Evolutionary conservation across 2,329 filamentous ascomycete species (phyloP), one percentile per base, ranked within the genome.

Genomic region (Colletotrichum sidae): DNA sequence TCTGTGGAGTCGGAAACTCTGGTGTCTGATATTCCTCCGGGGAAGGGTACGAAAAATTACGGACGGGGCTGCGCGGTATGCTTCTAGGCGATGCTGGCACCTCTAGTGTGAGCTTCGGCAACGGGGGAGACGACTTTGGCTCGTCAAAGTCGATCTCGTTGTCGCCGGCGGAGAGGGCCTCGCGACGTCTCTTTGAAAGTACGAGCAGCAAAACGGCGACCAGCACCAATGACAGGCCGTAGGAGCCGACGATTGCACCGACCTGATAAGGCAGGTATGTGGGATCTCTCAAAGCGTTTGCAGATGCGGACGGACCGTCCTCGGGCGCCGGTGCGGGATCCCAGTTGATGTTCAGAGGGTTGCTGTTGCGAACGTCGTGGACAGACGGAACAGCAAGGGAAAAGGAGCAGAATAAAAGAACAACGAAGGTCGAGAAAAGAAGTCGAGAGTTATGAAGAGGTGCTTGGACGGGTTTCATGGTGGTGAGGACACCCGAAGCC

Each of bases 181-280:
- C 79, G 33, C 86, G 84, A 25, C 86, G 81, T 65, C 76, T 83
- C 75, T 84, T 88, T 56, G 85, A 80, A 8, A 93, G 82, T 25
- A 86, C 76, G 46, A 93, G 81, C 8, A 94, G 81, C 51, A 87
- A 80, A 39, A 88, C 81, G 71, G 92, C 90, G 72, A 96, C 88
- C 72, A 96, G 78, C 72, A 93, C 83, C 73, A 96, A 84, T 41
- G 89, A 92, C 67, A 93, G 77, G 64, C 94, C 84, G 87, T 97
- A 97, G 65, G 92, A 90, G 67, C 90, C 93, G 65, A 95, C 85
- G 66, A 98, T 92, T 70, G 90, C 93, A 69, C 92, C 91, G 70
- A 97, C 90, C 77, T 97, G 91, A 65, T 88, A 90, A 15, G 94
- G 93, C 25, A 97, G 86, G 60, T 91, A 88, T 15, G 84, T 79